Percentiles rank a stretch among this genome's conserved stretches.
These are phyloP conservation scores for Vitis rotundifolia DNA, from an alignment of 164 flowering plant genomes.

Conservation along the genomic window DNA sequence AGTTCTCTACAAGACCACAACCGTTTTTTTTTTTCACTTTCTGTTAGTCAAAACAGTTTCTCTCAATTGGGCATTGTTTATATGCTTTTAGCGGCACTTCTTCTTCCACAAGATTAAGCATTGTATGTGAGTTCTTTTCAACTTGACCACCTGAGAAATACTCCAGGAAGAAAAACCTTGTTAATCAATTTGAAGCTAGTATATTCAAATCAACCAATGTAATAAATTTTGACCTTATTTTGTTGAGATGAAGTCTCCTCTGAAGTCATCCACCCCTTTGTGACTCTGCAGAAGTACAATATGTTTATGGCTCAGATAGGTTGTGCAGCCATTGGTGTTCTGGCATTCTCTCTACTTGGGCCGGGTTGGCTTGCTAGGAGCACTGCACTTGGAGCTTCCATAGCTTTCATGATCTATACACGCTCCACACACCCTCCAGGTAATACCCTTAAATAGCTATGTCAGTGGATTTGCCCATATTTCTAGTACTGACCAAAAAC, in stretches of 20 bases:
- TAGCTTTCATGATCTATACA: slow-evolving; percentile 85
- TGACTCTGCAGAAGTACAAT: slow-evolving; percentile 77
- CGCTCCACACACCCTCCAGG: slow-evolving; percentile 88
- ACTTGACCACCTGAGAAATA: too few species aligned
- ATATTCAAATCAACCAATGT: too few species aligned
- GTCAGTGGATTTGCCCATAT: background rate
- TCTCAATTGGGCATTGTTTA: too few species aligned
- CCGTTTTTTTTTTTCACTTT: too few species aligned
- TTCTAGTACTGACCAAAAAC: background rate
- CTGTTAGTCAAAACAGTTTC: too few species aligned
- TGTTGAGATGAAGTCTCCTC: background rate
- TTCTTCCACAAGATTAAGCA: too few species aligned
- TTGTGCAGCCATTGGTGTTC: slow-evolving; percentile 84
- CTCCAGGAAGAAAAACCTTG: too few species aligned
- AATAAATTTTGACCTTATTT: too few species aligned
- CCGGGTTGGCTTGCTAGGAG: slow-evolving; percentile 92
- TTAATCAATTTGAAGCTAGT: too few species aligned
- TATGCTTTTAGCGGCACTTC: too few species aligned
- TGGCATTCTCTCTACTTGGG: slow-evolving; percentile 71
- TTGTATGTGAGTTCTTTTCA: too few species aligned
- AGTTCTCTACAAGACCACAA: too few species aligned
- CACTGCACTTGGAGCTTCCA: slow-evolving; percentile 68
- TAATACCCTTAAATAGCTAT: slow-evolving; percentile 11
- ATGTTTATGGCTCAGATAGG: slow-evolving; percentile 94
- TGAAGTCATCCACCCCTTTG: background rate